Percentiles rank a stretch among this genome's conserved stretches.
Evolutionary conservation across 2,329 filamentous ascomycete species (phyloP).

Genomic region (Mollisiaceae sp.): DNA sequence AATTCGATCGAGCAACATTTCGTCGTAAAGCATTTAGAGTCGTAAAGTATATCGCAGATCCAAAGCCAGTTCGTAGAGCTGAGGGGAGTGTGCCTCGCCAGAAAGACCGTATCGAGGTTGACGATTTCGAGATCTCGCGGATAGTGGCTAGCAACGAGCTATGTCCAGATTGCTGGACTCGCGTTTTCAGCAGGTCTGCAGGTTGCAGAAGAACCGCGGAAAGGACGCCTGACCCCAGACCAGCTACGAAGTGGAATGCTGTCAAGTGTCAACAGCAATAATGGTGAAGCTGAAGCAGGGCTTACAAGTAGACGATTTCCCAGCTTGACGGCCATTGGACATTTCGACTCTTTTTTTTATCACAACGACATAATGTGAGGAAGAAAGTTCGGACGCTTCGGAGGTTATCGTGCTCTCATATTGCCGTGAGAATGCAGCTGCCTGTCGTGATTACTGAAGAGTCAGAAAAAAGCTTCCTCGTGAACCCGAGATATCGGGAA

Average conservation of each 20-base stretch:
- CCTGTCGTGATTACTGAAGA: slow-evolving; percentile 1
- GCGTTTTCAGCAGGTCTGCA: slow-evolving; percentile 94
- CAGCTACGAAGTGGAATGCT: slow-evolving; percentile 89
- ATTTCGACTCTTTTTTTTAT: slow-evolving; percentile 43
- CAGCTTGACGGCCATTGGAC: slow-evolving; percentile 55
- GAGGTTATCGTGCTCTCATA: background rate
- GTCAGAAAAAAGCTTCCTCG: background rate
- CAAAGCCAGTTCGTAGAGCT: slow-evolving; percentile 90
- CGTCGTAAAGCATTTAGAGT: slow-evolving; percentile 84
- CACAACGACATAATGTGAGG: slow-evolving; percentile 32
- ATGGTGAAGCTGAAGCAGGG: slow-evolving; percentile 2
- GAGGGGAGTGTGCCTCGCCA: slow-evolving; percentile 95
- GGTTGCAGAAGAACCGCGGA: slow-evolving; percentile 93
- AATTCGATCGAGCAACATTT: slow-evolving; percentile 56
- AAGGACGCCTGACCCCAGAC: slow-evolving; percentile 83
- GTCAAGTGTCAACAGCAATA: slow-evolving; percentile 19
- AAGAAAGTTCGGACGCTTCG: slow-evolving; percentile 5
- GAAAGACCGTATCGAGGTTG: slow-evolving; percentile 68
- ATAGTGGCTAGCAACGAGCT: slow-evolving; percentile 72
- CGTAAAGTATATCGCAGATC: slow-evolving; percentile 93
- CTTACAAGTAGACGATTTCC: slow-evolving; percentile 56
- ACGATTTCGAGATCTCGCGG: slow-evolving; percentile 69
- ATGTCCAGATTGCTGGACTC: slow-evolving; percentile 84
- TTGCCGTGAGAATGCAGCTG: slow-evolving; percentile 4
- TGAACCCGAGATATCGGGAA: background rate